Conservation (phyloP, 2,329 filamentous ascomycete species). For the Huntiella decipiens region DNA sequence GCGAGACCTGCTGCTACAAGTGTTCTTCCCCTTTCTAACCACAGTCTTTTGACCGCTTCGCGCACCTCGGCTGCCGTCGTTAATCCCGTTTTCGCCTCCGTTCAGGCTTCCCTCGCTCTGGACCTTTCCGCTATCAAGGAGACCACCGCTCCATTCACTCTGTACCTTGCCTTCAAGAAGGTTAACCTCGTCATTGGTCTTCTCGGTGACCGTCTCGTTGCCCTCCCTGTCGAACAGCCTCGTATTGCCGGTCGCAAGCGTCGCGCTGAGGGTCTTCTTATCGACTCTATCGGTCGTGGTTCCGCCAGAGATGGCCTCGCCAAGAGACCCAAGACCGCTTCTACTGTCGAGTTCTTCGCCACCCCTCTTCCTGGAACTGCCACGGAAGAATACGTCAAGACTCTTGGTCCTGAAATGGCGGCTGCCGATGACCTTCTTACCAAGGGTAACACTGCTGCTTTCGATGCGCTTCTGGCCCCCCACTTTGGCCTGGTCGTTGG, state of each 20-base stretch:
- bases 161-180: conserved; percentile 40
- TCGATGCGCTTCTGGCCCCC: conserved; percentile 30
- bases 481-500: conserved; percentile 28
- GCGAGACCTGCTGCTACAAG: conserved; percentile 34
- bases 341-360: conserved; percentile 12
- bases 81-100: conserved; percentile 47
- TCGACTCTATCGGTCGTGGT: conserved; percentile 56
- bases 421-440: conserved; percentile 29
- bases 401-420: conserved; percentile 25
- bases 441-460: conserved; percentile 26
- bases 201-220: conserved; percentile 42
- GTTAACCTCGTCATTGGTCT: conserved; percentile 48
- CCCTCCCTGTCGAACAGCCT: conserved; percentile 48
- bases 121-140: conserved; percentile 23
- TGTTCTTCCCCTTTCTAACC: conserved; percentile 47
- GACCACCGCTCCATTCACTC: conserved; percentile 18
- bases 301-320: conserved; percentile 20
- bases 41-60: conserved; percentile 45
- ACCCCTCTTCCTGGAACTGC: conserved; percentile 29
- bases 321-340: not conserved
- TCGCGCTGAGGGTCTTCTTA: conserved; percentile 40
- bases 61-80: conserved; percentile 38
- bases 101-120: conserved; percentile 31
- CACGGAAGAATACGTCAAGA: conserved; percentile 28
- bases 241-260: conserved; percentile 33